Evolutionary conservation across 1,284 basidiomycete species (phyloP), one percentile per base, ranked within the genome.

Genomic region (Austroboletus novae-zelandiae): DNA sequence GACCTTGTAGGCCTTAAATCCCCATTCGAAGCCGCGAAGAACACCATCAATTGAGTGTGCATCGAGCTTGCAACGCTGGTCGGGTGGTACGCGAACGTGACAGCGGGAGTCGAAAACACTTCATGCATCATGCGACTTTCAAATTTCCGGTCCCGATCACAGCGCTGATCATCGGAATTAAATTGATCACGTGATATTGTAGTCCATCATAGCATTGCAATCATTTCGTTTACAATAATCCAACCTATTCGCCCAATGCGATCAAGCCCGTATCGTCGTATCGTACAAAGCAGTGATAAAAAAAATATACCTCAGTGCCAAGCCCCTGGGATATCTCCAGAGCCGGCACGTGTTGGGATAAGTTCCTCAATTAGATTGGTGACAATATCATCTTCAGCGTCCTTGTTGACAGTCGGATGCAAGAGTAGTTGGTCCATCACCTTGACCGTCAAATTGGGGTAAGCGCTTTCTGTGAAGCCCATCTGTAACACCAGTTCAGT

Each of bases 341-440:
- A 62, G 39, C 55, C 52, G 32, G 54, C 47, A 27, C 54, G 45
- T 14, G 48, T 56, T 5, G 67, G 67, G 40, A 81, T 65, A 40
- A 84, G 67, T 43, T 83, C 81, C 55, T 88, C 84, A 35, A 89
- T 65, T 50, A 89, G 60, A 9, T 75, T 80, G 20, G 79, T 82
- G 20, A 87, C 80, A 54, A 86, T 76, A 49, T 83, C 76, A 56
- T 84, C 81, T 61, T 85, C 84, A 4, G 66, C 65, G 11, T 82
- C 81, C 59, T 78, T 78, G 29, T 67, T 70, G 14, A 74, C 53
- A 14, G 65, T 53, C 30, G 72, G 72, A 49, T 67, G 71, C n/a
- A 53, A 58, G 23, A 74, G 77, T 47, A 88, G 57, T 48, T 77
- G 76, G 6, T 73, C 69, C 61, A 71, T 75, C 50, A 89, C 76